Percentiles rank a stretch among this genome's conserved stretches.
These are phyloP conservation scores for Pholiota conissans DNA, from an alignment of 768 basidiomycete species.

Conservation along the genomic window DNA sequence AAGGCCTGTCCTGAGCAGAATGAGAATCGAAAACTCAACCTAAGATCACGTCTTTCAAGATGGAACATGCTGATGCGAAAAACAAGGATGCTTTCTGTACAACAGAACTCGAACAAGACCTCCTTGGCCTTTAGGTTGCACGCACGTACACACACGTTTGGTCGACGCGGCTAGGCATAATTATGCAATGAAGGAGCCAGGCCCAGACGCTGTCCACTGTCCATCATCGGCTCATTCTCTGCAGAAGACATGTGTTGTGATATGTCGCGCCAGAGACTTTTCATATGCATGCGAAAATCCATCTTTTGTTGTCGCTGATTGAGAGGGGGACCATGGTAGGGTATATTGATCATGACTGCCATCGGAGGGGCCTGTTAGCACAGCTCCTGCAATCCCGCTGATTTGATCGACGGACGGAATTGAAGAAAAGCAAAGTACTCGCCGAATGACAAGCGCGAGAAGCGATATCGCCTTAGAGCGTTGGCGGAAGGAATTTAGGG, in stretches of 20 bases:
- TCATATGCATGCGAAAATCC: not conserved
- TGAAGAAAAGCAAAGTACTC: not conserved
- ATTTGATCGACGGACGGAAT: slow-evolving; percentile 5
- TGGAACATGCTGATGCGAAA: slow-evolving; percentile 1
- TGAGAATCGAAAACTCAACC: not conserved
- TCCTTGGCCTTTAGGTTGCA: not conserved
- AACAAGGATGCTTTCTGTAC: slow-evolving; percentile 6
- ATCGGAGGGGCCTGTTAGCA: not conserved
- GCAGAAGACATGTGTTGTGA: not conserved
- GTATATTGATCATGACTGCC: not conserved
- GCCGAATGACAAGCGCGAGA: slow-evolving; percentile 2
- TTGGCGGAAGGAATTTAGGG: not conserved
- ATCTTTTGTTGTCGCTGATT: slow-evolving; percentile 4
- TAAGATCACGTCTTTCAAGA: not conserved
- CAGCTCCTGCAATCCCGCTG: slow-evolving; percentile 1
- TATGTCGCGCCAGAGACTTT: not conserved
- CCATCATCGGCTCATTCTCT: not conserved
- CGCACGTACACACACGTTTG: not conserved
- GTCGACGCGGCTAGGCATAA: too few species aligned
- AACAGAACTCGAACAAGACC: not conserved
- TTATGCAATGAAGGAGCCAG: not conserved
- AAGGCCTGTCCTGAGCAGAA: not conserved
- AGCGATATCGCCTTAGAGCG: not conserved
- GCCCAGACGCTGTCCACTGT: not conserved
- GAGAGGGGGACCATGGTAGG: not conserved